Evolutionary conservation across 805 yeast species (phyloP).

Genomic region (Pichia gijzeniarum): DNA sequence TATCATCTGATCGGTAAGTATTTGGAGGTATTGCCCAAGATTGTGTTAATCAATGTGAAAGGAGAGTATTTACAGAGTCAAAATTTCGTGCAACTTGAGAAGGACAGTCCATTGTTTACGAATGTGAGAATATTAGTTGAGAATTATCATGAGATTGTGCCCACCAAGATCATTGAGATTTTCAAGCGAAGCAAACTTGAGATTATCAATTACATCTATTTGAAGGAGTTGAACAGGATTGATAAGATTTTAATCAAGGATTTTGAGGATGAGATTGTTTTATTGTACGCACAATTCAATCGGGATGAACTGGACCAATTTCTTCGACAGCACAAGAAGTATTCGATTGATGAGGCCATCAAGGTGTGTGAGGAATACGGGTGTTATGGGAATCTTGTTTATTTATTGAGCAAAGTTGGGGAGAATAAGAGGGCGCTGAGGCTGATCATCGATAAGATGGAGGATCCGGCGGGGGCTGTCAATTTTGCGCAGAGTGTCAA

Average conservation of each 20-base stretch:
- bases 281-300: constrained; percentile 58
- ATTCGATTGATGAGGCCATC: constrained; percentile 67
- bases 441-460: constrained; percentile 67
- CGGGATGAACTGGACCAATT: constrained; percentile 50
- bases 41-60: constrained; percentile 33
- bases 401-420: constrained; percentile 75
- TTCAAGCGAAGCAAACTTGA: constrained; percentile 39
- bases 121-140: constrained; percentile 52
- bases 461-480: constrained; percentile 78
- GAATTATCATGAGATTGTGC: constrained; percentile 58
- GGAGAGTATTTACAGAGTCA: constrained; percentile 32
- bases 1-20: constrained; percentile 57
- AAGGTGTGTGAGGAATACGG: constrained; percentile 48
- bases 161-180: constrained; percentile 42
- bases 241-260: constrained; percentile 51
- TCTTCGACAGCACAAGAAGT: constrained; percentile 52
- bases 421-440: constrained; percentile 68
- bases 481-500: constrained; percentile 62
- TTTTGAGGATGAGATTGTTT: constrained; percentile 63
- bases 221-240: constrained; percentile 48
- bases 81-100: constrained; percentile 36
- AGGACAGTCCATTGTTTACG: constrained; percentile 30
- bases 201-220: constrained; percentile 54
- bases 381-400: constrained; percentile 68
- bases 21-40: constrained; percentile 42